Evolutionary conservation across 106 monocot genomes (phyloP).

Genomic region (Platanthera guangdongensis): DNA sequence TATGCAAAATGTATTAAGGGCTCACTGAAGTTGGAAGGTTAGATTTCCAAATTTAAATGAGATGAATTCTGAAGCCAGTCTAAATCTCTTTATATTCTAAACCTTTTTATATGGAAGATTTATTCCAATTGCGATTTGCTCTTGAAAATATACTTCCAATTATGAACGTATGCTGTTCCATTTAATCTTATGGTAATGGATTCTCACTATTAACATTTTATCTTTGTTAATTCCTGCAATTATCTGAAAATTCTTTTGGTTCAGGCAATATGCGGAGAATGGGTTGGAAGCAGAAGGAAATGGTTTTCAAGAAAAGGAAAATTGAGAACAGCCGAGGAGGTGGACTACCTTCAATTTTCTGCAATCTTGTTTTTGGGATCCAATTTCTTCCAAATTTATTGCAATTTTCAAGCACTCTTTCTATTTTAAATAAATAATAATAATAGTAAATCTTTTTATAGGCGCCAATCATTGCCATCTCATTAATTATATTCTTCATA

Average conservation of each 20-base stretch:
- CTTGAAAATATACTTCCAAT: neutral
- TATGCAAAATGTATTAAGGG: neutral
- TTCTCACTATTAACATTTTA: neutral
- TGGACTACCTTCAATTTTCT: neutral
- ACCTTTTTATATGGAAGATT: neutral
- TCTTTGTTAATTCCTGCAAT: neutral
- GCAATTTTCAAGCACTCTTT: neutral
- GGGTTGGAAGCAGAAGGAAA: conserved; percentile 68
- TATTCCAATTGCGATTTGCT: neutral
- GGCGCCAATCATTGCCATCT: neutral
- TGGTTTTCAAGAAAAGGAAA: conserved; percentile 50
- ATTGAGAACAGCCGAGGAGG: conserved; percentile 42
- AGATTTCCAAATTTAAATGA: neutral
- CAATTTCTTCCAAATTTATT: neutral
- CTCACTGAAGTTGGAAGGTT: neutral
- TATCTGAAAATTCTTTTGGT: neutral
- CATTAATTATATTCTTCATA: conserved; percentile 7
- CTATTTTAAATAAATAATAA: neutral
- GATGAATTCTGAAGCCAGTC: neutral
- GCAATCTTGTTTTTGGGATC: neutral
- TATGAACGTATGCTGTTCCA: neutral
- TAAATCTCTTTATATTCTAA: neutral
- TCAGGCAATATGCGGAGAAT: conserved; percentile 69
- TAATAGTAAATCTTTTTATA: neutral
- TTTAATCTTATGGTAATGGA: neutral